phyloP scores from a whole-genome alignment of 2,329 filamentous ascomycete species.

The Fonsecaea nubica region DNA sequence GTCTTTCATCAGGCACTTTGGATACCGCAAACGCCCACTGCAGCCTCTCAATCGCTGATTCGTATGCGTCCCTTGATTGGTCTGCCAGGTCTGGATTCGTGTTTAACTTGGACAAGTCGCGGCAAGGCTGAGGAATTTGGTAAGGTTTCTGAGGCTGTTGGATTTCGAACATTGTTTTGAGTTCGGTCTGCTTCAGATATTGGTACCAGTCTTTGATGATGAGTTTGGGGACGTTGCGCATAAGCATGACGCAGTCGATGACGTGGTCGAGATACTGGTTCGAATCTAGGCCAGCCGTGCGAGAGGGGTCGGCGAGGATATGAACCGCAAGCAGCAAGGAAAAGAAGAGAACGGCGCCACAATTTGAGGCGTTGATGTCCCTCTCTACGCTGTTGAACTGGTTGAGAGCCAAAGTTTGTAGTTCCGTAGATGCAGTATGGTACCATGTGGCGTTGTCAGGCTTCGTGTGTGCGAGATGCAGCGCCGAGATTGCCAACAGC shows the following conservation, averaged over 20 bases:
- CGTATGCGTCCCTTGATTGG: slow-evolving; percentile 25
- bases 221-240: slow-evolving; percentile 26
- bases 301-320: slow-evolving; percentile 27
- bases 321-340: slow-evolving; percentile 25
- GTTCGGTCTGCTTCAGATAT: slow-evolving; percentile 16
- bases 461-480: slow-evolving; percentile 37
- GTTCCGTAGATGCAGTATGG: slow-evolving; percentile 24
- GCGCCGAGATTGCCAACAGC: slow-evolving; percentile 39
- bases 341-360: slow-evolving; percentile 26
- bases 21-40: slow-evolving; percentile 28
- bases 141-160: slow-evolving; percentile 21
- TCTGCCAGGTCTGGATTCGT: slow-evolving; percentile 17
- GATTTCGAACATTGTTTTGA: slow-evolving; percentile 19
- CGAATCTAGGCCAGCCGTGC: slow-evolving; percentile 8
- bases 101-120: slow-evolving; percentile 16
- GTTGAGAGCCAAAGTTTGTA: slow-evolving; percentile 30
- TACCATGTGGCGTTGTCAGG: slow-evolving; percentile 19
- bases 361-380: slow-evolving; percentile 29
- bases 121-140: slow-evolving; percentile 23
- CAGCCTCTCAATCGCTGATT: slow-evolving; percentile 26
- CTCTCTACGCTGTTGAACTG: slow-evolving; percentile 19
- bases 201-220: slow-evolving; percentile 25
- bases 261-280: slow-evolving; percentile 31
- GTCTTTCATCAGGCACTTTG: slow-evolving; percentile 7
- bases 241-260: slow-evolving; percentile 23